Base-by-base conservation (phyloP, 371 early-diverging fungal species). In the Rhizopus arrhizus region DNA sequence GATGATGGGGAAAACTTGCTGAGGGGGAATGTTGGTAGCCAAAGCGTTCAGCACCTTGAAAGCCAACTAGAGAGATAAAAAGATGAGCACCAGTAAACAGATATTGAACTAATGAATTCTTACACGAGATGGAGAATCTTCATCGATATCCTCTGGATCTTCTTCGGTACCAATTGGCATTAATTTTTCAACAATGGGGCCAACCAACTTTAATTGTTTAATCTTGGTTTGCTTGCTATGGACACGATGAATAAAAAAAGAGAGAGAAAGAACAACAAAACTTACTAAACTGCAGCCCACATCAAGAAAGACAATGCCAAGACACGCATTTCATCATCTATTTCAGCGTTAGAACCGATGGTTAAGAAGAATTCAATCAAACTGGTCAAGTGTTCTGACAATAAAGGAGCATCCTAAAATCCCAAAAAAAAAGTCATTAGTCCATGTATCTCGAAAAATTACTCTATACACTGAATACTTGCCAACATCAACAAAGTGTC, bases 151-250 rank as follows among this genome's bases (percentile, higher is more conserved):
- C 31, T 86, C 92, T 9, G 87, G 87, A 57, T 89, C 92, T 29
- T 91, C 89, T 68, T 92, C 91, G 9, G 89, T 80, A 34, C 86
- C 88, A 56, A 95, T 91, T 15, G 91, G 88, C 83, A 95, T 86
- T 51, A 93, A 62, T 34, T 78, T 69, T 58, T 87, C 85, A 62
- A 94, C 83, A 58, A 94, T 85, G 12, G 83, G 85, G 35, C 78
- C 74, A 29, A 93, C 84, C 11, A 93, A 80, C 72, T 91, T 89
- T 52, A 88, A 85, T 57, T 86, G 88, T 57, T 84, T 85, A 64
- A 95, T 80, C 66, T 87, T 88, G 43, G 82, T 84, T 62, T 89
- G 88, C 58, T 91, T 91, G 62, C 84, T 83, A 65, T 55, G 22
- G 13, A 31, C 28, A 35, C 35, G 11, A 54, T 10, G n/a, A n/a